Conservation (phyloP, 2,329 filamentous ascomycete genomes). For the Aspergillus costaricaensis region DNA sequence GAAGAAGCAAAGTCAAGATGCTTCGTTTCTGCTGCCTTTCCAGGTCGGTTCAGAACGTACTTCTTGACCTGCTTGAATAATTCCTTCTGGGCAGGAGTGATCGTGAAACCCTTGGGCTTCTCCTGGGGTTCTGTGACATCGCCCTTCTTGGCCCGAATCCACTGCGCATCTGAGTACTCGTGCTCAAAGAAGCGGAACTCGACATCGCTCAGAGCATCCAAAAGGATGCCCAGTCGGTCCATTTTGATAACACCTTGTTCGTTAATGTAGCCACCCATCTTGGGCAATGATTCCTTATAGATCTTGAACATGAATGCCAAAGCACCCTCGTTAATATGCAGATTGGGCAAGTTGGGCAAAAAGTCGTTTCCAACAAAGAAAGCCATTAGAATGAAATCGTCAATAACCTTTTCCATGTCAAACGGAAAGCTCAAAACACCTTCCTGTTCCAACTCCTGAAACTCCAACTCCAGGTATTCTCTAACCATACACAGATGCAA, state of each 20-base stretch:
- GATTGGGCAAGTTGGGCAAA: constrained; percentile 88
- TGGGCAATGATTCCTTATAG: constrained; percentile 87
- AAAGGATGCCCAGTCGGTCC: constrained; percentile 70
- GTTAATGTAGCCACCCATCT: constrained; percentile 92
- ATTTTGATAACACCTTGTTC: constrained; percentile 92
- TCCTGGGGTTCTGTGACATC: constrained; percentile 62
- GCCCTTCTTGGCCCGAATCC: constrained; percentile 85
- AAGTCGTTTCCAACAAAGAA: constrained; percentile 99
- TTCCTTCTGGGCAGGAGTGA: constrained; percentile 78
- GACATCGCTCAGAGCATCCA: constrained; percentile 83
- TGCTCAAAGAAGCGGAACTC: constrained; percentile 92
- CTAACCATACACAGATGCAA: constrained; percentile 97
- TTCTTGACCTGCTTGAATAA: constrained; percentile 80
- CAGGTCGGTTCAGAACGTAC: constrained; percentile 71
- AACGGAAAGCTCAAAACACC: constrained; percentile 75
- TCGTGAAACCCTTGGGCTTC: constrained; percentile 64
- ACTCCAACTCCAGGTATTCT: constrained; percentile 95
- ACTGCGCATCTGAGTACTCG: constrained; percentile 83
- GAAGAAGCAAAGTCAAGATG: constrained; percentile 72
- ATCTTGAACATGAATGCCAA: constrained; percentile 95
- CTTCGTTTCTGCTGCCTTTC: constrained; percentile 46
- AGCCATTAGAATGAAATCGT: constrained; percentile 99
- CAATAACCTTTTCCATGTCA: constrained; percentile 93
- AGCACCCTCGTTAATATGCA: constrained; percentile 98
- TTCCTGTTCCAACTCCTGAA: constrained; percentile 82